phyloP scores from a whole-genome alignment of 2,329 filamentous ascomycete species.

The Ophiostoma sp. region DNA sequence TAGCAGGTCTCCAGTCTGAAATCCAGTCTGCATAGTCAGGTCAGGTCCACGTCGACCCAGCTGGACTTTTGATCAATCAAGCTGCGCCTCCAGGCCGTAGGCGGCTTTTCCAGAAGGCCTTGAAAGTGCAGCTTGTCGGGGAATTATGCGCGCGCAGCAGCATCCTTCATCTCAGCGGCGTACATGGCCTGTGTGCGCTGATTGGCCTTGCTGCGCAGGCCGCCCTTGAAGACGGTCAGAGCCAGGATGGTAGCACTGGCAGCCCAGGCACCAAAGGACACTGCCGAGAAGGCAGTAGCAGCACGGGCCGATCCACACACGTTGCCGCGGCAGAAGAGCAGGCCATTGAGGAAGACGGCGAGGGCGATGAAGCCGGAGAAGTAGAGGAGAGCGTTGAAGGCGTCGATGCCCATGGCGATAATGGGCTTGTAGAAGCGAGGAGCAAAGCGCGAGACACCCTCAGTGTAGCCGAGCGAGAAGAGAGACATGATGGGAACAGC shows the following conservation, averaged over 20 bases:
- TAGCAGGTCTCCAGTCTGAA: neutral
- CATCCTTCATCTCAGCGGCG: constrained; percentile 38
- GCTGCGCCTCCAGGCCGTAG: constrained; percentile 9
- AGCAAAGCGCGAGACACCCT: constrained; percentile 44
- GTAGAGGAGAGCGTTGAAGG: constrained; percentile 51
- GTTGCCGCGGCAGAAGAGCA: constrained; percentile 53
- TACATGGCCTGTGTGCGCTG: constrained; percentile 31
- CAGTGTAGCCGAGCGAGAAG: constrained; percentile 51
- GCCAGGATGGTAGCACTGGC: constrained; percentile 44
- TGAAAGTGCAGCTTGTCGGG: constrained; percentile 3
- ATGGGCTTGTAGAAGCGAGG: constrained; percentile 46
- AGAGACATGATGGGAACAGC: constrained; percentile 51
- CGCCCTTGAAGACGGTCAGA: constrained; percentile 45
- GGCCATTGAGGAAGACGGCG: constrained; percentile 50
- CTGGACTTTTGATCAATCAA: constrained; percentile 6
- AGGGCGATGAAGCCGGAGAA: constrained; percentile 57
- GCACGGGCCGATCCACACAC: constrained; percentile 54
- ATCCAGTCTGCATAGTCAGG: neutral
- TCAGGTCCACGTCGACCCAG: constrained; percentile 8
- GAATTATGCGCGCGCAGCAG: constrained; percentile 23
- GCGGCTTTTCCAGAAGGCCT: constrained; percentile 4
- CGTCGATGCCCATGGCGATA: constrained; percentile 46
- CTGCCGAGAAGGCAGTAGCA: constrained; percentile 49
- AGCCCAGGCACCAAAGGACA: constrained; percentile 51
- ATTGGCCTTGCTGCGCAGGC: constrained; percentile 32